Percentiles rank a stretch among this genome's conserved stretches.
Evolutionary conservation across 2,329 filamentous ascomycete species (phyloP).

Genomic region (Ramichloridium luteum): DNA sequence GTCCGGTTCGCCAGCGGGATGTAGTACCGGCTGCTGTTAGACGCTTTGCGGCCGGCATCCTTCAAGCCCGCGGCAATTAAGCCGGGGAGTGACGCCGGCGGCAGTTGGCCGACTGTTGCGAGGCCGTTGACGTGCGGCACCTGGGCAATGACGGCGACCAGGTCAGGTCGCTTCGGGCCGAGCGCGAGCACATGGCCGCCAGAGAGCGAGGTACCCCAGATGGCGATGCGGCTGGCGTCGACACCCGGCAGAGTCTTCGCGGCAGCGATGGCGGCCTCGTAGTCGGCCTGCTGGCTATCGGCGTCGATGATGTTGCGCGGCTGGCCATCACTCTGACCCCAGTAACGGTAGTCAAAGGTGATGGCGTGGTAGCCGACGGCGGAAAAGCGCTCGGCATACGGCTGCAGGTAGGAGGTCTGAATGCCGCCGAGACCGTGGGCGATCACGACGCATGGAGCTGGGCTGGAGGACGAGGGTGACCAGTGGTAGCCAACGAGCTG

Average conservation of each 20-base stretch:
- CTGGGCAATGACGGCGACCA: slow-evolving; percentile 4
- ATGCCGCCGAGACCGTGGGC: slow-evolving; percentile 6
- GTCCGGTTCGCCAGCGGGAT: slow-evolving; percentile 2
- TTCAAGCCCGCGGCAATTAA: slow-evolving; percentile 3
- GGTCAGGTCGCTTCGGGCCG: slow-evolving; percentile 1
- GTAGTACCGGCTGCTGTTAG: neutral
- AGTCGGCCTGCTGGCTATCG: slow-evolving; percentile 4
- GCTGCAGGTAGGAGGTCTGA: slow-evolving; percentile 5
- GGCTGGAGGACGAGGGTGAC: neutral
- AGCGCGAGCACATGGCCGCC: slow-evolving; percentile 5
- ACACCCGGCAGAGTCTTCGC: slow-evolving; percentile 3
- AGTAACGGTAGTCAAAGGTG: slow-evolving; percentile 6
- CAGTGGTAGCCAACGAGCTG: slow-evolving; percentile 6
- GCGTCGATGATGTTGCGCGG: slow-evolving; percentile 7
- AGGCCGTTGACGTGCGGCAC: slow-evolving; percentile 5
- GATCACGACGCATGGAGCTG: slow-evolving; percentile 4
- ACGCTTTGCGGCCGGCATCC: neutral
- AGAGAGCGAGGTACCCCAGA: slow-evolving; percentile 6
- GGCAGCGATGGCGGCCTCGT: slow-evolving; percentile 3
- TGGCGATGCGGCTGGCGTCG: slow-evolving; percentile 3
- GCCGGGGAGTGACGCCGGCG: neutral
- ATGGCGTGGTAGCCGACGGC: slow-evolving; percentile 6
- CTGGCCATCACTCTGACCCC: slow-evolving; percentile 3
- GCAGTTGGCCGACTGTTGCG: slow-evolving; percentile 2
- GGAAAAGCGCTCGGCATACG: slow-evolving; percentile 5